Evolutionary conservation across 225 moss, liverwort and hornwort species (phyloP).

Genomic region (Pseudisothecium myosuroides): DNA sequence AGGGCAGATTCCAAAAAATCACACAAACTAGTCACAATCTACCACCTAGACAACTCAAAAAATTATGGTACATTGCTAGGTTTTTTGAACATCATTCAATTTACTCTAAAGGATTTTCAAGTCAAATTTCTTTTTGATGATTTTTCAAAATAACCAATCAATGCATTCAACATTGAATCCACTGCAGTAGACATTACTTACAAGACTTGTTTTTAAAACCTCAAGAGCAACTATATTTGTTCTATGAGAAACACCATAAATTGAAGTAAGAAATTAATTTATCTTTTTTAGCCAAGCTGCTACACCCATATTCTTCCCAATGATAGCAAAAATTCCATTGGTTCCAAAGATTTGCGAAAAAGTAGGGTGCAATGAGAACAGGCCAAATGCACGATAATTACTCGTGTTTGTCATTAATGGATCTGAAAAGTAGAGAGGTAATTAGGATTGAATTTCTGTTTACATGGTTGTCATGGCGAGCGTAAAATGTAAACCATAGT

Average conservation of each 20-base stretch:
- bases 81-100: neutral
- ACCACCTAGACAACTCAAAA: neutral
- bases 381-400: no score
- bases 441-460: no score
- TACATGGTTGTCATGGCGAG: no score
- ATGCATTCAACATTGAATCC: neutral
- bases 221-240: neutral
- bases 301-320: no score
- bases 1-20: neutral
- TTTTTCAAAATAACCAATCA: accelerated
- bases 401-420: no score
- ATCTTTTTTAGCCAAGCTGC: no score
- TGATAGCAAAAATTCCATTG: no score
- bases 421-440: no score
- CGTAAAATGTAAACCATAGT: no score
- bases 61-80: neutral
- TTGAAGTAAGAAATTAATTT: neutral
- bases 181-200: neutral
- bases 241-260: neutral
- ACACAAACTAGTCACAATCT: neutral
- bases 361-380: no score
- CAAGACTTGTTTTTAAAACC: neutral
- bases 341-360: no score
- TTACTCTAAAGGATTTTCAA: neutral
- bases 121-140: neutral